These are phyloP conservation scores for Plasmodium malariae DNA, from an alignment of 169 alveolate species.

Conservation along the genomic window DNA sequence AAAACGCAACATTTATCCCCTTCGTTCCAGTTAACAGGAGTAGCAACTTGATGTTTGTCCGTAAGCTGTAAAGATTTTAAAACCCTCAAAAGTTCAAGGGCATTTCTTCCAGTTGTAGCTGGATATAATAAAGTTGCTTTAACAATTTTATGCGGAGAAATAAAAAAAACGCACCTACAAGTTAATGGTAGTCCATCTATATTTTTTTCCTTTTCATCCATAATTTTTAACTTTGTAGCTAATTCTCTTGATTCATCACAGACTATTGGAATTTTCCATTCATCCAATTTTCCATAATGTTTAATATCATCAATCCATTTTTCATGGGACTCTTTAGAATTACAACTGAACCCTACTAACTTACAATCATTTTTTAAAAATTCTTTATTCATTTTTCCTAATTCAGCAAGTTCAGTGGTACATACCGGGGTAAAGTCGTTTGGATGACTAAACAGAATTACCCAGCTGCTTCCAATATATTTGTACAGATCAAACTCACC, in stretches of 20 bases:
- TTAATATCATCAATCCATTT: conserved; percentile 72
- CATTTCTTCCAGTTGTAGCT: conserved; percentile 87
- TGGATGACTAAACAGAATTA: conserved; percentile 82
- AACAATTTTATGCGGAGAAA: conserved; percentile 80
- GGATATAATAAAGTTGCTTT: conserved; percentile 85
- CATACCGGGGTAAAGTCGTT: conserved; percentile 90
- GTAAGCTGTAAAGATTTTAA: conserved; percentile 84
- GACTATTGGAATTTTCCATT: conserved; percentile 77
- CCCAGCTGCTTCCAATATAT: conserved; percentile 37
- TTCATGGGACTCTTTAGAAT: conserved; percentile 78
- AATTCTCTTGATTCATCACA: conserved; percentile 57
- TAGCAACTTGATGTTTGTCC: conserved; percentile 79
- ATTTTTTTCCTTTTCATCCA: conserved; percentile 85
- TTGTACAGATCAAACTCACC: conserved; percentile 41
- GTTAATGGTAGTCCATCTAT: conserved; percentile 85
- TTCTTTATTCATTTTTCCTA: conserved; percentile 75
- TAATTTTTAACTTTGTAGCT: conserved; percentile 78
- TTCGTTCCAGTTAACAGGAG: conserved; percentile 81
- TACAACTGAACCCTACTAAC: conserved; percentile 83
- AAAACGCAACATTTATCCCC: conserved; percentile 78
- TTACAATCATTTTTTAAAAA: conserved; percentile 80
- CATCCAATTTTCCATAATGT: conserved; percentile 27
- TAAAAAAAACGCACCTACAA: conserved; percentile 82
- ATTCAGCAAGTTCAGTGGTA: conserved; percentile 87
- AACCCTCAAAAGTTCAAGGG: conserved; percentile 84